Percentiles rank a stretch among this genome's conserved stretches.
Evolutionary conservation across 306 rosid genomes (phyloP).

Genomic region (Ormosia semicastrata): DNA sequence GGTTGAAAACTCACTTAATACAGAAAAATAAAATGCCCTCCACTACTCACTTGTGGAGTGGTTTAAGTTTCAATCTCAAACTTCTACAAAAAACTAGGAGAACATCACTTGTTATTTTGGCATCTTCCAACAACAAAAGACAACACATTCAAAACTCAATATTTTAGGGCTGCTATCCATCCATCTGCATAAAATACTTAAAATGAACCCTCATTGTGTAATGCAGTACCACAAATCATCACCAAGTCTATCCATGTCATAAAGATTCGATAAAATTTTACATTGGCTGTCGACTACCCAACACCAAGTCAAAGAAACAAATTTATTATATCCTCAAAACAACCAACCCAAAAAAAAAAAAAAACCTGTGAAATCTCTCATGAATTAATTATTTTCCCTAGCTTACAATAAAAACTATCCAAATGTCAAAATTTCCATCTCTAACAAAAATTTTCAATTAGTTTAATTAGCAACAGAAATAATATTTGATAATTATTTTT

Average conservation of each 20-base stretch:
- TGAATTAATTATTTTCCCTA: not conserved
- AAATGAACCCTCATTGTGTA: not conserved
- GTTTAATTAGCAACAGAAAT: not conserved
- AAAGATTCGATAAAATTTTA: no score
- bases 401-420: not conserved
- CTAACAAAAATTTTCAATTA: not conserved
- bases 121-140: constrained; percentile 14
- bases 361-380: not conserved
- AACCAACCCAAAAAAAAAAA: not conserved
- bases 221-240: not conserved
- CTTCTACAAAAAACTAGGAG: not conserved
- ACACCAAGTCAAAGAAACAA: not conserved
- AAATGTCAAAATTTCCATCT: not conserved
- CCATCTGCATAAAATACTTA: not conserved
- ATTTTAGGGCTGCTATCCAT: not conserved
- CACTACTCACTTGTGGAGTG: not conserved
- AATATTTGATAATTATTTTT: not conserved
- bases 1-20: not conserved
- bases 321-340: not conserved
- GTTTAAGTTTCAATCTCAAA: not conserved
- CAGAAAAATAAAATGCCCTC: not conserved
- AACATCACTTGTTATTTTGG: not conserved
- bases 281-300: not conserved
- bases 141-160: constrained; percentile 6
- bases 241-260: not conserved